Conservation (phyloP, 2,329 filamentous ascomycete genomes). For the Trichoderma afroharzianum region DNA sequence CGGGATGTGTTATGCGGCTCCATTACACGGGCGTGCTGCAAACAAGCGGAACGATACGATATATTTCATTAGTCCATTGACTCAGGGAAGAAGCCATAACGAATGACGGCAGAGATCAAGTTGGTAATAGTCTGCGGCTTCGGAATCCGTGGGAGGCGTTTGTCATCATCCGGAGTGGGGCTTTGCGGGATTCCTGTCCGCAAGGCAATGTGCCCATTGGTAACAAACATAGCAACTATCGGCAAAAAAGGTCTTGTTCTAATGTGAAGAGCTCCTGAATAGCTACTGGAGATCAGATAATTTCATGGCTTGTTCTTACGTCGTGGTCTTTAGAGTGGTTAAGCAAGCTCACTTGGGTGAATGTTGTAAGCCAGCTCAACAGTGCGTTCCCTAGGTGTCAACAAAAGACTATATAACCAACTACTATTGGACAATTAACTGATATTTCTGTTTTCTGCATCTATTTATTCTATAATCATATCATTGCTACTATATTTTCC, state of each 20-base stretch:
- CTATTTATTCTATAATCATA: fast-evolving
- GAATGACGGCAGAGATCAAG: not conserved
- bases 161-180: not conserved
- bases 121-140: not conserved
- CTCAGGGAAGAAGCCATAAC: not conserved
- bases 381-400: no score
- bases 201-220: not conserved
- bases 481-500: not conserved
- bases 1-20: not conserved
- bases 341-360: not conserved
- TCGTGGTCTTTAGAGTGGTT: fast-evolving
- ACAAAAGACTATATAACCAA: not conserved
- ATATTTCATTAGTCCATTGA: not conserved
- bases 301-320: fast-evolving
- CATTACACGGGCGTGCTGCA: not conserved
- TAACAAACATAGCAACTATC: not conserved
- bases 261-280: fast-evolving
- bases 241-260: not conserved
- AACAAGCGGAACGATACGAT: fast-evolving
- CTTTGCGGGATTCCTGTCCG: not conserved
- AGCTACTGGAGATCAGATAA: not conserved
- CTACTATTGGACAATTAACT: not conserved
- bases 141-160: not conserved
- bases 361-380: not conserved
- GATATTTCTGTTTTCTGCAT: not conserved